phyloP scores from a whole-genome alignment of 2,329 filamentous ascomycete species.

The Pseudogymnoascus sp. region DNA sequence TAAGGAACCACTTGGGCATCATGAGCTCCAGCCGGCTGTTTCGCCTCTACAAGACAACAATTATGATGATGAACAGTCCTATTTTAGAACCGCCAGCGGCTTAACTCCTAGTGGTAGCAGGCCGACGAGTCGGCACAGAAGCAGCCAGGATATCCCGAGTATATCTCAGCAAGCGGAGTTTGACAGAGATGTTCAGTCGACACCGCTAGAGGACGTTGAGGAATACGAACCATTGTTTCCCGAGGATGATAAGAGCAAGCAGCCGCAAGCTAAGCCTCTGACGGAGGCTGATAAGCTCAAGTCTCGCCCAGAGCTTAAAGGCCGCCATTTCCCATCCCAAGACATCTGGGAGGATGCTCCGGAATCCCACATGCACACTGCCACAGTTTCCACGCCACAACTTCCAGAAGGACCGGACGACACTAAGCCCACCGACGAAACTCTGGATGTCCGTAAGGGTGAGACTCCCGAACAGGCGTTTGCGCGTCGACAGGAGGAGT shows the following conservation, averaged over 20 bases:
- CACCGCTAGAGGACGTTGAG: slow-evolving; percentile 76
- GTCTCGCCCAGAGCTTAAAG: slow-evolving; percentile 42
- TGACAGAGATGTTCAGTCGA: slow-evolving; percentile 49
- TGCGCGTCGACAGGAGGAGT: slow-evolving; percentile 57
- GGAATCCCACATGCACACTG: slow-evolving; percentile 68
- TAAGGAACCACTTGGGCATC: slow-evolving; percentile 57
- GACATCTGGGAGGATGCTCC: slow-evolving; percentile 98
- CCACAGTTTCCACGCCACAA: slow-evolving; percentile 80
- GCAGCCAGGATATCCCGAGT: slow-evolving; percentile 50
- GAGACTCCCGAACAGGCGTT: slow-evolving; percentile 58
- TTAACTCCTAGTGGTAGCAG: slow-evolving; percentile 31
- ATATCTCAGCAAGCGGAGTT: slow-evolving; percentile 9
- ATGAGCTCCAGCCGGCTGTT: slow-evolving; percentile 71
- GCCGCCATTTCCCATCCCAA: slow-evolving; percentile 79
- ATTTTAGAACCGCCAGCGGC: slow-evolving; percentile 40
- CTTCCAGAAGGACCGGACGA: slow-evolving; percentile 38
- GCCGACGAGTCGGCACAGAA: slow-evolving; percentile 55
- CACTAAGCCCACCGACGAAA: slow-evolving; percentile 7
- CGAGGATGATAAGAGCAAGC: slow-evolving; percentile 58
- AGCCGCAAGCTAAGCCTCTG: slow-evolving; percentile 30
- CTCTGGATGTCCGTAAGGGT: slow-evolving; percentile 18
- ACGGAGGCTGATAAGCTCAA: slow-evolving; percentile 51
- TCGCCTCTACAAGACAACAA: slow-evolving; percentile 63
- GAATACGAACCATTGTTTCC: slow-evolving; percentile 95
- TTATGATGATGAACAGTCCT: slow-evolving; percentile 47